Evolutionary conservation across 345 rosid species (phyloP), one percentile per base, ranked within the genome.

Genomic region (Punica granatum): DNA sequence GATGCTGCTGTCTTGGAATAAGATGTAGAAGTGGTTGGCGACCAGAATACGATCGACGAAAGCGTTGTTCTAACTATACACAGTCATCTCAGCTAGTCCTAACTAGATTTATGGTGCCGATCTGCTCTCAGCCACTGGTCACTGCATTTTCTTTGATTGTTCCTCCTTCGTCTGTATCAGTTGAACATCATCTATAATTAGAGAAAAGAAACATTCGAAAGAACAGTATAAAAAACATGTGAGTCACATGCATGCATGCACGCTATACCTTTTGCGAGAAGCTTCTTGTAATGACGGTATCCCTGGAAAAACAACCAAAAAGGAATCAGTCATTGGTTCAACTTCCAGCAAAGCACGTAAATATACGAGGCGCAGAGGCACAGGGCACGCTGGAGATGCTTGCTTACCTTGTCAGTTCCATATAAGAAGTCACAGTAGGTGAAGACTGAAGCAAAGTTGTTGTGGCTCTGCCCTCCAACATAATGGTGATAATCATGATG

Each of bases 341-440:
- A 28, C 16, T n/a, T 51, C n/a, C 23, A 30, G n/a, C n/a, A n/a
- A 30, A 51, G 23, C 12, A 51, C 7, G 13, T 8, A 51, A 30
- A 8, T 51, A 51, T n/a, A n/a, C n/a, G n/a, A n/a, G n/a, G n/a
- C n/a, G n/a, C n/a, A n/a, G n/a, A n/a, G n/a, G n/a, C n/a, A n/a
- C n/a, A n/a, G n/a, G n/a, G n/a, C 54, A 51, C 23, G 58, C 7
- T n/a, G 11, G 21, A 30, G 2, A 4, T 46, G 14, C 14, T 36
- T 5, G 51, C 23, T 63, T 71, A 93, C 97, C 92, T 90, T 93
- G 78, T 97, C 99, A 41, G 96, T 96, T 42, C n/a, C n/a, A n/a
- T n/a, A n/a, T n/a, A n/a, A n/a, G n/a, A n/a, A n/a, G n/a, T n/a
- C n/a, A n/a, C n/a, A n/a, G n/a, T n/a, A n/a, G n/a, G n/a, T n/a